Evolutionary conservation across 257 asterid species (phyloP).

Genomic region (Lycium barbarum): DNA sequence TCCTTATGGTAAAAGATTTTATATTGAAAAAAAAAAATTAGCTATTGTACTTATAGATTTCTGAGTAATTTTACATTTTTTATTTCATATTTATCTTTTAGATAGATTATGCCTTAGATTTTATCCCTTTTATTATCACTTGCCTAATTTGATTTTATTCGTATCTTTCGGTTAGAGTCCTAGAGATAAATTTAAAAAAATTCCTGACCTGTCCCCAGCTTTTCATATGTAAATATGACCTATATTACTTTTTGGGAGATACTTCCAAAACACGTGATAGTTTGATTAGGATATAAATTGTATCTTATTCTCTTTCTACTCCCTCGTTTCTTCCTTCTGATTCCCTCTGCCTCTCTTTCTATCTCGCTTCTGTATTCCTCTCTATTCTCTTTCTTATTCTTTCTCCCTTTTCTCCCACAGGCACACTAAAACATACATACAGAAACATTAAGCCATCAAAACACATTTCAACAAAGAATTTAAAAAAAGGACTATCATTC

Average conservation of each 20-base stretch:
- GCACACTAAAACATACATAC: neutral
- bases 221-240: neutral
- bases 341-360: neutral
- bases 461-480: neutral
- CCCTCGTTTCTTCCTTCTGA: neutral
- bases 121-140: neutral
- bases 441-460: neutral
- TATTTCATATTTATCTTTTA: constrained; percentile 17
- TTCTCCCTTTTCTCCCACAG: neutral
- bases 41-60: neutral
- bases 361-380: neutral
- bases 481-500: constrained; percentile 35
- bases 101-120: neutral
- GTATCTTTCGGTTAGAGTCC: neutral
- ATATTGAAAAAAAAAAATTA: neutral
- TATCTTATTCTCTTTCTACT: neutral
- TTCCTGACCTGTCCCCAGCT: neutral
- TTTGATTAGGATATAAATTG: neutral
- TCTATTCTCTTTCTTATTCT: neutral
- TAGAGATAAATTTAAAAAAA: neutral
- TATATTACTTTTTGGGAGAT: neutral
- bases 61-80: neutral
- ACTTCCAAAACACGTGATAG: neutral
- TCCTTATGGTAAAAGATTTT: neutral
- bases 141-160: neutral